phyloP scores from a whole-genome alignment of 169 alveolate genomes.

The Plasmodium coatneyi region DNA sequence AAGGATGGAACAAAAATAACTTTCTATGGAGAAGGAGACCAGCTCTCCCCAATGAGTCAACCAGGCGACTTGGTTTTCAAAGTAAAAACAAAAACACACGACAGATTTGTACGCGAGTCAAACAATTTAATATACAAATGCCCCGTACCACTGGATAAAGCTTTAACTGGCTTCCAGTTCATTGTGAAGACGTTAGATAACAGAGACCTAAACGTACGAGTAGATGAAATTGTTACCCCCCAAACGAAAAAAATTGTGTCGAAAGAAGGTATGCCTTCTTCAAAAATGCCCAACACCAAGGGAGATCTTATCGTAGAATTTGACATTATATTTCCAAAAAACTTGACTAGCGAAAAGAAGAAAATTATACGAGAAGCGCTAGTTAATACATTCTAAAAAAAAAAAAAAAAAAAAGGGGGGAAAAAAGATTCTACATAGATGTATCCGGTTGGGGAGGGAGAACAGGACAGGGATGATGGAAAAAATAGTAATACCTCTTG shows the following conservation, averaged over 20 bases:
- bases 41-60: conserved; percentile 84
- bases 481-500: neutral
- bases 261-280: conserved; percentile 89
- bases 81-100: conserved; percentile 85
- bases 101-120: conserved; percentile 85
- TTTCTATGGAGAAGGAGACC: conserved; percentile 90
- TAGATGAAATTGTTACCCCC: conserved; percentile 87
- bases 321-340: conserved; percentile 87
- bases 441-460: neutral
- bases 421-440: neutral
- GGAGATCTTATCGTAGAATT: conserved; percentile 89
- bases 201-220: conserved; percentile 85
- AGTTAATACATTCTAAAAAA: conserved; percentile 64
- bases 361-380: conserved; percentile 77
- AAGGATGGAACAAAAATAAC: conserved; percentile 90
- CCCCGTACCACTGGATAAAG: conserved; percentile 89
- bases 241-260: conserved; percentile 84
- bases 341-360: conserved; percentile 86
- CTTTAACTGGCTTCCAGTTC: conserved; percentile 89
- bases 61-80: conserved; percentile 90
- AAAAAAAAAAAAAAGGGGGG: too few species aligned
- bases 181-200: conserved; percentile 88
- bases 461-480: neutral
- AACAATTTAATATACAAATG: conserved; percentile 87
- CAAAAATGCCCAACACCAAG: conserved; percentile 82